phyloP scores from a whole-genome alignment of 1,284 basidiomycete species.

The Cryptococcus jaspeensis region DNA sequence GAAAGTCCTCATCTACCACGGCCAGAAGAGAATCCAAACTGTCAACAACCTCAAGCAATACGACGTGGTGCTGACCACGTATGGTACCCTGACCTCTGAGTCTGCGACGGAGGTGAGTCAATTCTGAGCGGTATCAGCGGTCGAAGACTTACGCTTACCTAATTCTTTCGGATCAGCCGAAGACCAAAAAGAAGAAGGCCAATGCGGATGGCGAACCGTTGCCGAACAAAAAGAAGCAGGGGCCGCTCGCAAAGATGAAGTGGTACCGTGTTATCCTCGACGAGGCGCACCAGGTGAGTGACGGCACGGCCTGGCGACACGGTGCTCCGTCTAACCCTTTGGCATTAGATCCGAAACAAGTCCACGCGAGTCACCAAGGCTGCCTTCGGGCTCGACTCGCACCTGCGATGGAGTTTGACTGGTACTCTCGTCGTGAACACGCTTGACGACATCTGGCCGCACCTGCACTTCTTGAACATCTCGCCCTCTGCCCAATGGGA shows the following conservation, averaged over 20 bases:
- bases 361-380: conserved; percentile 38
- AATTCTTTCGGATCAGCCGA: neutral
- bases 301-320: neutral
- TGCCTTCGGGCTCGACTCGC: conserved; percentile 31
- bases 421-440: conserved; percentile 44
- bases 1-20: conserved; percentile 48
- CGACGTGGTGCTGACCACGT: conserved; percentile 50
- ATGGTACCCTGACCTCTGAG: conserved; percentile 37
- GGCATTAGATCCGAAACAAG: conserved; percentile 39
- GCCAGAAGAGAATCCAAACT: conserved; percentile 29
- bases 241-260: conserved; percentile 38
- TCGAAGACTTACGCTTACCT: neutral
- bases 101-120: conserved; percentile 21
- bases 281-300: conserved; percentile 45
- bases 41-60: conserved; percentile 36
- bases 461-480: conserved; percentile 37
- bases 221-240: conserved; percentile 19
- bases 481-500: conserved; percentile 28
- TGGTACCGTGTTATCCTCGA: conserved; percentile 53
- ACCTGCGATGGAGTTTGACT: conserved; percentile 43
- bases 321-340: neutral
- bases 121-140: neutral
- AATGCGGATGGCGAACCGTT: conserved; percentile 25
- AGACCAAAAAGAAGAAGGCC: conserved; percentile 16
- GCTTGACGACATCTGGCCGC: conserved; percentile 38